A percentile compares a stretch with the other conserved stretches of the same genome.
phyloP scores from a whole-genome alignment of 495 filamentous ascomycete species.

The Beverwykella pulmonaria region DNA sequence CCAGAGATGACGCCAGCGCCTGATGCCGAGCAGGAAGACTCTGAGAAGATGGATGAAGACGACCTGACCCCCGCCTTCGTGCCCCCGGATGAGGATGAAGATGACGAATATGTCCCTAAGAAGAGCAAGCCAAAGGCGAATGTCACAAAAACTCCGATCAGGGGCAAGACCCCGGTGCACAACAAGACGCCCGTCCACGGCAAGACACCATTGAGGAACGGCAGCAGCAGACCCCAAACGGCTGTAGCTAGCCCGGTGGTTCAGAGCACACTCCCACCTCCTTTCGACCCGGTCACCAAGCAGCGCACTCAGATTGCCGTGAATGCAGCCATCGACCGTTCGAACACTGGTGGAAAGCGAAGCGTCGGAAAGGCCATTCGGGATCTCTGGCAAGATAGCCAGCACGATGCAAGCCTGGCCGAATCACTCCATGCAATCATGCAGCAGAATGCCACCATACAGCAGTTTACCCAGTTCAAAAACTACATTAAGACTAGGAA shows the following conservation, averaged over 20 bases:
- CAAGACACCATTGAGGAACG: conserved; percentile 27
- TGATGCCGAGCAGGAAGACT: conserved; percentile 32
- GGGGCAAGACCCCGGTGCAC: conserved; percentile 15
- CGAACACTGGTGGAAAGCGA: conserved; percentile 26
- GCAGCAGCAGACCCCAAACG: conserved; percentile 5
- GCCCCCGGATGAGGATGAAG: conserved; percentile 42
- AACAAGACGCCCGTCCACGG: conserved; percentile 6
- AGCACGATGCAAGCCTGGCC: conserved; percentile 24
- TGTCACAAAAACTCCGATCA: conserved; percentile 27
- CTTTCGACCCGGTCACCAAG: neutral
- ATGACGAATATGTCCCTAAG: conserved; percentile 45
- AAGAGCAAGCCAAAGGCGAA: conserved; percentile 22
- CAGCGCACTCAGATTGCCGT: conserved; percentile 33
- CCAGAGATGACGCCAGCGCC: conserved; percentile 39
- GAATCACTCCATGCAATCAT: conserved; percentile 39
- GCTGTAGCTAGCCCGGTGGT: neutral
- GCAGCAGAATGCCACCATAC: conserved; percentile 31
- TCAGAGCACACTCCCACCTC: neutral
- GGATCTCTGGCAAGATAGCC: conserved; percentile 34
- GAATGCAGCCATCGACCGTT: conserved; percentile 36
- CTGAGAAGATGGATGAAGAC: conserved; percentile 31
- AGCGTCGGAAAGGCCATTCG: conserved; percentile 39
- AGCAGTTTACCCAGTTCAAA: conserved; percentile 36
- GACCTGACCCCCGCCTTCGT: conserved; percentile 12
- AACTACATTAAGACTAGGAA: conserved; percentile 38